Percentiles rank a stretch among this genome's conserved stretches.
Evolutionary conservation across 805 yeast species (phyloP).

Genomic region (Sugiyamaella floridensis): DNA sequence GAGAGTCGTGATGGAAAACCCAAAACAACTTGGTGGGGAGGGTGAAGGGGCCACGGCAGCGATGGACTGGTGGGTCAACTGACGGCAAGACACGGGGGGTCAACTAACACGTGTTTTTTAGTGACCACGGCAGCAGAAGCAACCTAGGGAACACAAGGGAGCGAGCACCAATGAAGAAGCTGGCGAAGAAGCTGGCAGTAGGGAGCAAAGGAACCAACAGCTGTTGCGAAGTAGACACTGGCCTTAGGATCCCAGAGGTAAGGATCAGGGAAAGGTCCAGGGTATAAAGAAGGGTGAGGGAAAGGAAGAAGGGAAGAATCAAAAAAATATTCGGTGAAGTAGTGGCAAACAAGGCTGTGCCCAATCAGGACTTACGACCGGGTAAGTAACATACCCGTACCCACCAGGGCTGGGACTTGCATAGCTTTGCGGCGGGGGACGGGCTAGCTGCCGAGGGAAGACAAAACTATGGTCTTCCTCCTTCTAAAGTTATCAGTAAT

Average conservation of each 20-base stretch:
- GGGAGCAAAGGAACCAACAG: no score
- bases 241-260: slow-evolving; percentile 1
- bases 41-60: background rate
- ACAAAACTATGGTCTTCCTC: no score
- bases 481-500: no score
- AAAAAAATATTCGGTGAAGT: slow-evolving; percentile 1
- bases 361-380: background rate
- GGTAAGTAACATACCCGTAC: background rate
- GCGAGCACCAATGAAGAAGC: background rate
- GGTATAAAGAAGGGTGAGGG: slow-evolving; percentile 6
- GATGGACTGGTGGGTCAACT: background rate
- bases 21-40: background rate
- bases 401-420: background rate
- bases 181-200: background rate
- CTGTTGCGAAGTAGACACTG: background rate
- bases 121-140: background rate
- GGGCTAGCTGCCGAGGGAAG: no score
- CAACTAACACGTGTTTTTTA: background rate
- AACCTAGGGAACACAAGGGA: background rate
- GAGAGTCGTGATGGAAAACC: background rate
- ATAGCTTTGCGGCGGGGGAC: no score
- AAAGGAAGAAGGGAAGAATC: slow-evolving; percentile 1
- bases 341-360: background rate
- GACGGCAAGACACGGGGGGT: background rate
- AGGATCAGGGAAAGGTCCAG: slow-evolving; percentile 7